Percentiles rank a stretch among this genome's conserved stretches.
phyloP scores from a whole-genome alignment of 805 yeast genomes.

The Wickerhamiella galacta region DNA sequence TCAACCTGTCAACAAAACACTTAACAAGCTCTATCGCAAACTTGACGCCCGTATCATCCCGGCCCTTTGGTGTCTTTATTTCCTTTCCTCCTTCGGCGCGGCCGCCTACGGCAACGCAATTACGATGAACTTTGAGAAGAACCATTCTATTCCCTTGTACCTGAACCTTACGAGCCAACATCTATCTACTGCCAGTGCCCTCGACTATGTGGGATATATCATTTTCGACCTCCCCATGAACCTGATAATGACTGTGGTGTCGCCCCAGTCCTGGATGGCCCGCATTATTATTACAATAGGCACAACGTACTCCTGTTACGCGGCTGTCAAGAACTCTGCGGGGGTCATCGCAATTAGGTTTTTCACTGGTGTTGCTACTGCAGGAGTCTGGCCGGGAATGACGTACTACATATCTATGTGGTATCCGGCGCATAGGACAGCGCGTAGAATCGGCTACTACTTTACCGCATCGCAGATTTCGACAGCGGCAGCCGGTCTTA shows the following conservation, averaged over 20 bases:
- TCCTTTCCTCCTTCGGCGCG: constrained; percentile 61
- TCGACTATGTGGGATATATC: constrained; percentile 69
- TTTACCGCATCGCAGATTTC: constrained; percentile 86
- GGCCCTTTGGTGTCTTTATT: constrained; percentile 65
- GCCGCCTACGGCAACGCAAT: constrained; percentile 63
- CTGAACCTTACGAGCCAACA: constrained; percentile 39
- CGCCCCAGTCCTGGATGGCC: constrained; percentile 74
- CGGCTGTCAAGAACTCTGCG: constrained; percentile 35
- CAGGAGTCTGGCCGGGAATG: constrained; percentile 87
- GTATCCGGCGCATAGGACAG: constrained; percentile 67
- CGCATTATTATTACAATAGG: constrained; percentile 69
- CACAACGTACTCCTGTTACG: constrained; percentile 56
- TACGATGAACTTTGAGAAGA: constrained; percentile 51
- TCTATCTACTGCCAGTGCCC: constrained; percentile 58
- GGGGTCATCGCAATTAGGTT: constrained; percentile 61
- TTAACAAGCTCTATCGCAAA: constrained; percentile 30
- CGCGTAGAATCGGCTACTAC: constrained; percentile 71
- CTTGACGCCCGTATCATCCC: constrained; percentile 63
- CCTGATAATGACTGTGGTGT: constrained; percentile 60
- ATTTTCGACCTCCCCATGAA: constrained; percentile 83
- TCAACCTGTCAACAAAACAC: constrained; percentile 1
- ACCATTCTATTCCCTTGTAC: constrained; percentile 43
- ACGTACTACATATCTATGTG: constrained; percentile 67
- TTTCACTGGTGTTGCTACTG: constrained; percentile 59
- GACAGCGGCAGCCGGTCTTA: constrained; percentile 77